These are phyloP conservation scores for Chrysanthemum makinoi DNA, from an alignment of 129 eudicot genomes.

Conservation along the genomic window DNA sequence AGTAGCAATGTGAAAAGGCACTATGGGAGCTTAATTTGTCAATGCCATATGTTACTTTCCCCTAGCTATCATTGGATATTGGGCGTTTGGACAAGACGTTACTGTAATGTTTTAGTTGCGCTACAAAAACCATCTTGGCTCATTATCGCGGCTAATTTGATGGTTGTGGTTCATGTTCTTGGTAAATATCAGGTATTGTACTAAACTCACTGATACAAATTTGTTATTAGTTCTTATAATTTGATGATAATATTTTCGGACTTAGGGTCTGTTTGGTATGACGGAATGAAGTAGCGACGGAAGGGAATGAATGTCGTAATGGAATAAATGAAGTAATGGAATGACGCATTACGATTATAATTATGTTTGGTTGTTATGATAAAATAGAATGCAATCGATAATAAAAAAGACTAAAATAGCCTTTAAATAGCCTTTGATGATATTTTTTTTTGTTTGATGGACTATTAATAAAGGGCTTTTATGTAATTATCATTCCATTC, in stretches of 20 bases:
- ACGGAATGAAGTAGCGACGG: too few species aligned
- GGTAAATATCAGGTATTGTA: constrained; percentile 82
- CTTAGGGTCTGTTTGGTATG: too few species aligned
- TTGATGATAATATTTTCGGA: neutral
- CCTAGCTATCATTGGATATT: constrained; percentile 81
- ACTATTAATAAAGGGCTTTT: too few species aligned
- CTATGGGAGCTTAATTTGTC: constrained; percentile 65
- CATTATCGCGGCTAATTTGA: constrained; percentile 83
- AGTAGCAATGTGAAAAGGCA: constrained; percentile 89
- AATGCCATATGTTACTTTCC: constrained; percentile 86
- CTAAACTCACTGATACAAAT: neutral
- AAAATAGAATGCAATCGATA: too few species aligned
- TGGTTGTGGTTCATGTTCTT: constrained; percentile 94
- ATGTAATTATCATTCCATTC: too few species aligned
- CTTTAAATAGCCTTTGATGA: too few species aligned
- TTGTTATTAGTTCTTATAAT: neutral
- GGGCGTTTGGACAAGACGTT: constrained; percentile 93
- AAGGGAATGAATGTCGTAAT: too few species aligned
- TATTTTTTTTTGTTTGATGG: too few species aligned
- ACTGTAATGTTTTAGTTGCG: constrained; percentile 74
- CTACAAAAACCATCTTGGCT: constrained; percentile 83
- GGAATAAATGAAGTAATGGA: too few species aligned
- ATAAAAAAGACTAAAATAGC: too few species aligned
- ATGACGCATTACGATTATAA: too few species aligned
- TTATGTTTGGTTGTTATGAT: too few species aligned